Base-by-base conservation (phyloP, 2,329 filamentous ascomycete genomes). In the Aspergillus pseudoviridinutans region DNA sequence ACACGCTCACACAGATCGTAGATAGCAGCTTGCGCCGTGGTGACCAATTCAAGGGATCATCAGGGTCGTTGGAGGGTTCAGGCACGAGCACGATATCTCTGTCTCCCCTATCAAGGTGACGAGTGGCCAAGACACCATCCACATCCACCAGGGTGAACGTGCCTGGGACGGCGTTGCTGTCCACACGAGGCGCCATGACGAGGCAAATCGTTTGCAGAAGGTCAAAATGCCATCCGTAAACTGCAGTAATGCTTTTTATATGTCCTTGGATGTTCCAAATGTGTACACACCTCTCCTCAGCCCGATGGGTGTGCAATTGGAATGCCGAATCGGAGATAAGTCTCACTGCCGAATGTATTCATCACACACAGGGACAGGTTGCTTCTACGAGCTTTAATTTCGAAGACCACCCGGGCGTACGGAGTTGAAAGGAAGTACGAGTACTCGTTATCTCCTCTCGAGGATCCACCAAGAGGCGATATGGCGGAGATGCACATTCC, bases 1-100 rank as follows among this genome's bases (percentile, higher is more conserved):
- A 76, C 60, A 79, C 69, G 61, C 74, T 77, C 52, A 75, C 74
- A 57, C 74, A 78, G 4, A 73, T 66, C 1, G 75, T 76, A 1
- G 77, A 77, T 24, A 79, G 55, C 4, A 73, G 53, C 58, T 80
- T 80, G 44, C 78, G 71, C n/a, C 67, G 62, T 4, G 62, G 67
- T n/a, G 73, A 70, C 78, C 78, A 80, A 50, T 79, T 79, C 51
- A 80, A 64, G 12, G 78, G 78, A 59, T 80, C 78, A 55, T 80
- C 76, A 1, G 76, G 77, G 58, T 81, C 76, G 44, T 67, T 62
- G 1, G 76, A 79, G 0, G 79, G 79, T 2, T 69, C 64, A 0
- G 78, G 78, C 1, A 78, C 70, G 3, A 79, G 67, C 2, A 79
- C 70, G 49, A 80, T 76, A 46, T 78, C 75, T 25, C 60, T 51